Conservation (phyloP, 495 filamentous ascomycete genomes). For the Trichoderma asperelloides region DNA sequence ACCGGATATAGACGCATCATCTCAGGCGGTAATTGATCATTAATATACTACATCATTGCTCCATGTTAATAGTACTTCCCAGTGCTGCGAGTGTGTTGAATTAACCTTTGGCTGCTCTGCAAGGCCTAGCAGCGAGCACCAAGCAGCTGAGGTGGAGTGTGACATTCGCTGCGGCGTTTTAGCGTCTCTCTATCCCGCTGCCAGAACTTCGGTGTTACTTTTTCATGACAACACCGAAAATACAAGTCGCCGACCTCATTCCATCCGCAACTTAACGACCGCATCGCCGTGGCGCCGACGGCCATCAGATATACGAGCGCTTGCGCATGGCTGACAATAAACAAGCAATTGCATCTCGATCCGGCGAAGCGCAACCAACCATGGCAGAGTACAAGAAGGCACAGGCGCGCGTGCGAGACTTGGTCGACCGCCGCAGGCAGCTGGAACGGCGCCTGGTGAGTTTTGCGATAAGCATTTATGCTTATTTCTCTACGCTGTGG, state of each 20-base stretch:
- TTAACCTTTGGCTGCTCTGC: neutral
- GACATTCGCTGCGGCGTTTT: neutral
- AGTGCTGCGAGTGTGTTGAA: neutral
- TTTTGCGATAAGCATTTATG: neutral
- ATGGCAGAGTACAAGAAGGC: slow-evolving; percentile 54
- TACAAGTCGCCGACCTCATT: neutral
- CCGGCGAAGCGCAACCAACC: slow-evolving; percentile 8
- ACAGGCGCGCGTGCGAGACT: slow-evolving; percentile 38
- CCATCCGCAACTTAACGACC: neutral
- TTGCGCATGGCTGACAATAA: neutral
- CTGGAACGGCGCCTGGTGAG: slow-evolving; percentile 38
- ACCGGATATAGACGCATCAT: neutral
- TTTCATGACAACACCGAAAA: neutral
- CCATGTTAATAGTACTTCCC: neutral
- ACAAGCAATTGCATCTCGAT: slow-evolving; percentile 1
- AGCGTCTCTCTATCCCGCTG: neutral
- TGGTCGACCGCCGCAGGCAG: slow-evolving; percentile 32
- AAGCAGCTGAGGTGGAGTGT: neutral
- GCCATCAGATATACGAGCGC: neutral
- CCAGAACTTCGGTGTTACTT: neutral
- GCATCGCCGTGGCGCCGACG: neutral
- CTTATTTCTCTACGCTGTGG: neutral
- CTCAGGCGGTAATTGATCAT: neutral
- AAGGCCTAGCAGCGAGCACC: neutral
- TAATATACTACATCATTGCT: neutral